Evolutionary conservation across 352 stramenopile species (phyloP), one percentile per base, ranked within the genome.

Genomic region (Albugo candida): DNA sequence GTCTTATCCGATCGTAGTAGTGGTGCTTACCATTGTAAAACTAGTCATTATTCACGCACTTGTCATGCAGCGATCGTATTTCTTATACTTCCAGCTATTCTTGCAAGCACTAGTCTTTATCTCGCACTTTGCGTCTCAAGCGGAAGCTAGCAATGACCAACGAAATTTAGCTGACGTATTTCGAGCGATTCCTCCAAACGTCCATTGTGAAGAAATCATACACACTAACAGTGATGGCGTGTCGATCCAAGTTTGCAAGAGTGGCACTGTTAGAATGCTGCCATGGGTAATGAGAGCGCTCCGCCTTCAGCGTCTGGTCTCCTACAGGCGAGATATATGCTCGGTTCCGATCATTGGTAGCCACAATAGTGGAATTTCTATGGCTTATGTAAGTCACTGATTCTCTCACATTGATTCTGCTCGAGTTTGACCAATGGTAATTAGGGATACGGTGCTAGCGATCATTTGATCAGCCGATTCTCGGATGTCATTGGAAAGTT

Each of bases 341-440:
- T 67, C 64, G 40, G 65, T 74, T 35, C 64, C 81, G 34, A 54
- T 87, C 10, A 62, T 66, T 0, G 79, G 55, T 1, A 79, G 73
- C 10, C 79, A 92, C 58, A 92, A 92, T 55, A 81, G 64, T 24
- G 75, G 61, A 12, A 88, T 74, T 24, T 82, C 70, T 24, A 46
- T 68, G n/a, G 69, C 70, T 0, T 60, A 68, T 46, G 76, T 73
- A 14, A 86, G 81, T 45, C n/a, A 71, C 38, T 74, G 82, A 47
- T 69, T 76, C 51, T 73, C 85, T 53, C 76, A 88, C 52, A 60
- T 88, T 11, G 67, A 78, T 35, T 72, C 83, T 51, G n/a, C n/a
- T 63, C 59, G 11, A 58, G 68, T 27, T 50, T 86, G 14, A 63
- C 67, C 42, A 61, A 59, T 47, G 73, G 79, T 75, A 47, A 76